Base-by-base conservation (phyloP, 306 rosid species). In the Vigna mungo region DNA sequence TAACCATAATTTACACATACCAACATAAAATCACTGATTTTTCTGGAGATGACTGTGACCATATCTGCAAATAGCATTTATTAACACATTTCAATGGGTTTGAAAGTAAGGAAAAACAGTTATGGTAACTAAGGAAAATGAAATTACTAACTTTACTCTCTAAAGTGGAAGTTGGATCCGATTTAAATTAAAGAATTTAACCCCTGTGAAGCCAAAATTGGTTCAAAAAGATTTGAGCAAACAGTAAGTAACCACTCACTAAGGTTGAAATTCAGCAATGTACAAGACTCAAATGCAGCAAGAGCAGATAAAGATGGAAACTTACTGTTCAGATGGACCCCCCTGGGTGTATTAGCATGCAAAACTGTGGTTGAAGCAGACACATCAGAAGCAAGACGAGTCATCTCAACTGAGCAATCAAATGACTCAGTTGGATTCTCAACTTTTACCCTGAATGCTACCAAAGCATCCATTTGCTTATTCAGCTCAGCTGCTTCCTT, bases 401-500 rank as follows among this genome's bases (percentile, higher is more conserved):
- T 80, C 80, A 87, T 87, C 86, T 87, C 91, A 53, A 62, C 80
- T 0, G 87, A 82, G 49, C 74, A 52, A 71, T 87, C 83, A 23
- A 80, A 80, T 7, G 76, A 27, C 25, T 16, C 77, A 32, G 70
- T 47, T 1, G 90, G 89, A 18, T 86, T 85, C 85, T 88, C 92
- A 43, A 91, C 97, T 81, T 86, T 91, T 1, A 91, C 81, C 46
- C 91, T 61, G 30, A 91, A 86, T 63, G 91, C 97, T 30, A 91
- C 88, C 15, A 91, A 77, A 62, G 92, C 92, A 18, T 89, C 90
- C 94, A 91, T 88, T 65, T 91, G 97, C 72, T 85, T 84, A 71
- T 88, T 88, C 27, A 91, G 79, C 56, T 78, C 56, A n/a, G 16
- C 73, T 0, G 97, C 97, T 70, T 91, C 94, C 59, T 85, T 81